Percentiles rank a stretch among this genome's conserved stretches.
phyloP scores from a whole-genome alignment of 2,329 filamentous ascomycete species.

The Cordyceps fumosorosea region DNA sequence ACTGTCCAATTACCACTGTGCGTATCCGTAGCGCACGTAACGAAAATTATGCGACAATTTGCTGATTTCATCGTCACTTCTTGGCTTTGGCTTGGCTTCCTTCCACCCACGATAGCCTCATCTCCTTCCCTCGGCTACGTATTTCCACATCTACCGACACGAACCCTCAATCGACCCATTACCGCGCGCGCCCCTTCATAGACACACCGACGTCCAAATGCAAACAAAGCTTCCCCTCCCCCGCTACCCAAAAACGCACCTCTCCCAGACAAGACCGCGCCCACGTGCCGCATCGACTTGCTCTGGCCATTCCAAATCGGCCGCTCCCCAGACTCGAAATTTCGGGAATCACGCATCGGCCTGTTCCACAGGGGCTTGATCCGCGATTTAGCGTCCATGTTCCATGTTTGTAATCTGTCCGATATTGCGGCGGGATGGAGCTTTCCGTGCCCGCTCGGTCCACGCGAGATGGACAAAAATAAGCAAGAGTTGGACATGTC shows the following conservation, averaged over 20 bases:
- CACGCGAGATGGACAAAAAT: background rate
- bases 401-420: background rate
- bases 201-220: background rate
- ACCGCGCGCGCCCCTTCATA: background rate
- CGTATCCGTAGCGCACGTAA: too few species aligned
- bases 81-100: too few species aligned
- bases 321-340: background rate
- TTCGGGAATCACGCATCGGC: background rate
- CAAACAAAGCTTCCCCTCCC: background rate
- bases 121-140: too few species aligned
- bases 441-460: too few species aligned
- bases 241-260: background rate
- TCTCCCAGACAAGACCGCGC: background rate
- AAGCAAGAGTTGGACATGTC: background rate
- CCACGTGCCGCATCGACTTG: constrained; percentile 8
- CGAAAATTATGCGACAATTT: too few species aligned
- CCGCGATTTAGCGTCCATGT: background rate
- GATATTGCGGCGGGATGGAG: background rate
- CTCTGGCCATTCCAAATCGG: background rate
- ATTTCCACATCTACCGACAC: too few species aligned
- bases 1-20: background rate
- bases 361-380: background rate
- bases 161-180: too few species aligned
- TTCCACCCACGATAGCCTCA: too few species aligned
- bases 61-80: too few species aligned